These are phyloP conservation scores for Aspergillus tamarii DNA, from an alignment of 2,329 filamentous ascomycete genomes.

Conservation along the genomic window DNA sequence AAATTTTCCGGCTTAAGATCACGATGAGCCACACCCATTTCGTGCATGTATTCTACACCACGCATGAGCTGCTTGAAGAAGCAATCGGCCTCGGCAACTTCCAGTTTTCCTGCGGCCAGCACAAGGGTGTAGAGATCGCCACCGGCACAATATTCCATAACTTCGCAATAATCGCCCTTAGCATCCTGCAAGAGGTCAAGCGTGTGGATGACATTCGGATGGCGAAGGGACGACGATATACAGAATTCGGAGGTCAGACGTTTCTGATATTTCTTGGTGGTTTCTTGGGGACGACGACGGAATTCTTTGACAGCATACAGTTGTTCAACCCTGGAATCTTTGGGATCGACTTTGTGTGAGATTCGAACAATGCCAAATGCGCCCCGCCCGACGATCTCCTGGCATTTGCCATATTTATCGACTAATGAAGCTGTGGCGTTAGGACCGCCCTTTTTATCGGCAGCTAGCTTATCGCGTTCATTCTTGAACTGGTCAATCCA, in stretches of 20 bases:
- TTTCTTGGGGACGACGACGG: slow-evolving; percentile 89
- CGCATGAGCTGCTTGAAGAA: slow-evolving; percentile 99
- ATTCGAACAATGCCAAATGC: slow-evolving; percentile 97
- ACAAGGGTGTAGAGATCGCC: slow-evolving; percentile 95
- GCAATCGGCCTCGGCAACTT: slow-evolving; percentile 88
- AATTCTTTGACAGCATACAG: slow-evolving; percentile 98
- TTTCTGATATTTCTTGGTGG: slow-evolving; percentile 96
- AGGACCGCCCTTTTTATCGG: slow-evolving; percentile 76
- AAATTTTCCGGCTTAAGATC: slow-evolving; percentile 97
- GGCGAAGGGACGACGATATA: slow-evolving; percentile 93
- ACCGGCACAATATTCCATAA: slow-evolving; percentile 98
- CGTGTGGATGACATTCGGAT: slow-evolving; percentile 98
- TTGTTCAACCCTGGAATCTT: slow-evolving; percentile 76
- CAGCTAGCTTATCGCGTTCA: slow-evolving; percentile 75
- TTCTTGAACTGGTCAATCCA: slow-evolving; percentile 94
- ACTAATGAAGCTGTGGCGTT: slow-evolving; percentile 78
- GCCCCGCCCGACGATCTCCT: slow-evolving; percentile 92
- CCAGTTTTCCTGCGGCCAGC: slow-evolving; percentile 85
- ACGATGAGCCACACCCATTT: slow-evolving; percentile 97
- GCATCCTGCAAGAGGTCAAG: slow-evolving; percentile 92
- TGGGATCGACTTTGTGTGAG: slow-evolving; percentile 90
- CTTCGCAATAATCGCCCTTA: slow-evolving; percentile 97
- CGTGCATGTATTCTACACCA: slow-evolving; percentile 97
- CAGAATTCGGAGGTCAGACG: slow-evolving; percentile 96
- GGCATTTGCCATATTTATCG: slow-evolving; percentile 98